A percentile compares a stretch with the other conserved stretches of the same genome.
phyloP scores from a whole-genome alignment of 2,329 filamentous ascomycete species.

The Beauveria australis region DNA sequence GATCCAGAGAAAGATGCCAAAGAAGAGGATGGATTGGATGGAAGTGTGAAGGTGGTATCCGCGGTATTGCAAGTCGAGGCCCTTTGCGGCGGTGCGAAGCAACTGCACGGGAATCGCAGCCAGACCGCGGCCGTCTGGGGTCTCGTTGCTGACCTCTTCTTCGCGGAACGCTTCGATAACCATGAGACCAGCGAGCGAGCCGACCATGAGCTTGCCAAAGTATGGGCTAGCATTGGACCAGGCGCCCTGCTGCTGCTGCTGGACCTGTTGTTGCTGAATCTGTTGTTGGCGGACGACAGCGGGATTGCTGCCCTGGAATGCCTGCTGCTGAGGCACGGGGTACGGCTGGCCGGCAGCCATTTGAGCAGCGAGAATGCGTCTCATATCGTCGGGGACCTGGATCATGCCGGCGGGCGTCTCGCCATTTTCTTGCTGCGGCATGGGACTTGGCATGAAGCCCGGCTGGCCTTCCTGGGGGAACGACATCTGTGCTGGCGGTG shows the following conservation, averaged over 20 bases:
- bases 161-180: constrained; percentile 72
- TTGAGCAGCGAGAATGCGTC: constrained; percentile 51
- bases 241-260: constrained; percentile 37
- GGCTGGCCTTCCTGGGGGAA: constrained; percentile 37
- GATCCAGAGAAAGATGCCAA: constrained; percentile 47
- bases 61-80: constrained; percentile 42
- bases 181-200: constrained; percentile 87
- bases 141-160: constrained; percentile 56
- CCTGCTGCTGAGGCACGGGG: constrained; percentile 35
- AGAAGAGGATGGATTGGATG: constrained; percentile 43
- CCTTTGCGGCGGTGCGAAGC: constrained; percentile 39
- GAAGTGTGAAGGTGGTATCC: constrained; percentile 47
- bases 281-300: constrained; percentile 46
- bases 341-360: constrained; percentile 48
- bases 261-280: constrained; percentile 43
- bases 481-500: constrained; percentile 44
- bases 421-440: constrained; percentile 31
- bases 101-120: constrained; percentile 55
- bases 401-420: constrained; percentile 51
- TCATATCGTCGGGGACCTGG: constrained; percentile 58
- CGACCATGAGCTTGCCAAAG: constrained; percentile 78
- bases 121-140: constrained; percentile 57
- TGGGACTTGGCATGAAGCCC: constrained; percentile 36
- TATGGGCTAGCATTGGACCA: constrained; percentile 50
- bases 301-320: constrained; percentile 36